Base-by-base conservation (phyloP, 768 basidiomycete species). In the Naganishia onofrii region DNA sequence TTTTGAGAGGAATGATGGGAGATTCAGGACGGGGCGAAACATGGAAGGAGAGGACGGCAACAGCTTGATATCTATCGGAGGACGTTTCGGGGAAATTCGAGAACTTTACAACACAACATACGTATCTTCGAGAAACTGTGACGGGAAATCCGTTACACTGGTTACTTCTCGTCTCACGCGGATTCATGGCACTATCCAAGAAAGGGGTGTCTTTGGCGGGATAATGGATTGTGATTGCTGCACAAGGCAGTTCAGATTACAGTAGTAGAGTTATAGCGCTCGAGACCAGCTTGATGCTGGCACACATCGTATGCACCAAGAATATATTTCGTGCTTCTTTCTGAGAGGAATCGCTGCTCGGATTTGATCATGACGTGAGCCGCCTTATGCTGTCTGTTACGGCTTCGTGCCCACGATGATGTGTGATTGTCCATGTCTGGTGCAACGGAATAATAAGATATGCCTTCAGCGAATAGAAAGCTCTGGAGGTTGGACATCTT, bases 1-100 rank as follows among this genome's bases (percentile, higher is more conserved):
- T n/a, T 51, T 13, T 51, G 48, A n/a, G 12, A 51, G 48, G 48
- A 23, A 51, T 12, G 48, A 51, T 51, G 48, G 48, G 48, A n/a
- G n/a, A 51, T n/a, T 51, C 48, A 51, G 48, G 48, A n/a, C n/a
- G 15, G n/a, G 23, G 48, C 48, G n/a, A n/a, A 51, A 51, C 48
- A 51, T 12, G 48, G 48, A 42, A 51, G 48, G 48, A 51, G 48
- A 51, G 48, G 48, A 51, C 48, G 48, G 48, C 15, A 51, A 51
- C 48, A 51, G 48, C 48, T 51, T 51, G 48, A n/a, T 51, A 51
- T 51, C n/a, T 46, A 51, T 51, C 48, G 48, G 12, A 51, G 48
- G 48, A 26, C n/a, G 48, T 21, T n/a, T 51, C n/a, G 48, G 2
- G 48, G 7, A n/a, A n/a, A 26, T 7, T 51, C 13, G 3, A n/a